Conservation (phyloP, 164 flowering plant species). For the Saururus chinensis region DNA sequence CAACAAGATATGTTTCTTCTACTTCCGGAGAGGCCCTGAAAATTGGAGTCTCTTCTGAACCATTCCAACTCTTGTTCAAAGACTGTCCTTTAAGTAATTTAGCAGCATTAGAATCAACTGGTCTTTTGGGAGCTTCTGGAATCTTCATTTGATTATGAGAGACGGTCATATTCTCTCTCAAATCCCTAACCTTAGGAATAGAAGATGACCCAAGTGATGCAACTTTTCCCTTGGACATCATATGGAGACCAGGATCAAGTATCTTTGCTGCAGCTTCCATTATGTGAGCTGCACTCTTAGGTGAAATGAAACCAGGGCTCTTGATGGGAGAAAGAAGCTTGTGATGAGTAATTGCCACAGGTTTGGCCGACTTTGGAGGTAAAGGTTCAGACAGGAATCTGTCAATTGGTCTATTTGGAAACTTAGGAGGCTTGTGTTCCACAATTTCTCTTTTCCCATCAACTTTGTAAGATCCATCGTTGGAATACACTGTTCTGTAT, state of each 20-base stretch:
- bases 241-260: slow-evolving; percentile 45
- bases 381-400: slow-evolving; percentile 71
- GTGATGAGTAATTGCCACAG: slow-evolving; percentile 59
- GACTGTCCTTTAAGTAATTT: slow-evolving; percentile 69
- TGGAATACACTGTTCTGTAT: slow-evolving; percentile 20
- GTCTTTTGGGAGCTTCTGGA: slow-evolving; percentile 34
- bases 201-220: slow-evolving; percentile 31
- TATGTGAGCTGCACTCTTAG: slow-evolving; percentile 61
- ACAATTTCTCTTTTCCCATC: slow-evolving; percentile 20
- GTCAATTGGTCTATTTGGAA: slow-evolving; percentile 11
- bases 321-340: slow-evolving; percentile 84
- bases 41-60: slow-evolving; percentile 6
- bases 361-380: slow-evolving; percentile 76
- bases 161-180: slow-evolving; percentile 44
- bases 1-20: slow-evolving; percentile 17
- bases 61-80: slow-evolving; percentile 35
- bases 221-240: slow-evolving; percentile 21
- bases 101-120: slow-evolving; percentile 53
- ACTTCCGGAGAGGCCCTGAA: slow-evolving; percentile 22
- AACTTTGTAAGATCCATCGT: slow-evolving; percentile 17
- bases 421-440: slow-evolving; percentile 38
- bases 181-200: slow-evolving; percentile 28
- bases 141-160: slow-evolving; percentile 31
- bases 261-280: slow-evolving; percentile 91
- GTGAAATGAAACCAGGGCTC: slow-evolving; percentile 44